phyloP scores from a whole-genome alignment of 345 rosid species.

The Murraya paniculata region DNA sequence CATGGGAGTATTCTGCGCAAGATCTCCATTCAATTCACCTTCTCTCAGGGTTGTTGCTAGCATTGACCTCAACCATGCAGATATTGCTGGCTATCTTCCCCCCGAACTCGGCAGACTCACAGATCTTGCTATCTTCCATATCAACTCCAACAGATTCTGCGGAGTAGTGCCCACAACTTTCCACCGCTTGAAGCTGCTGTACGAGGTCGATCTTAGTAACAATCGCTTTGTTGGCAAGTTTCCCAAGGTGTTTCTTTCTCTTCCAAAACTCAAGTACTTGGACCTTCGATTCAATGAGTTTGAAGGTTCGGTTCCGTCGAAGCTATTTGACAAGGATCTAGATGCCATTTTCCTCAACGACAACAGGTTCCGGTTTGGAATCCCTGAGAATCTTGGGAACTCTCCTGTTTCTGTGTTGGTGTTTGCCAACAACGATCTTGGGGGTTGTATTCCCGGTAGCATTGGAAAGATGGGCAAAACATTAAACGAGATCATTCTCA shows the following conservation, averaged over 20 bases:
- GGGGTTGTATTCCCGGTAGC: constrained; percentile 73
- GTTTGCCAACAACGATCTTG: constrained; percentile 66
- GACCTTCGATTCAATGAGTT: constrained; percentile 81
- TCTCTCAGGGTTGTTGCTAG: constrained; percentile 54
- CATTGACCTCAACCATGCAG: constrained; percentile 72
- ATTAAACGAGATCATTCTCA: constrained; percentile 62
- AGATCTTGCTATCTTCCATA: constrained; percentile 68
- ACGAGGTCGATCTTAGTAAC: constrained; percentile 74
- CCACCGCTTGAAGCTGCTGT: constrained; percentile 49
- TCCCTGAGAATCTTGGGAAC: constrained; percentile 64
- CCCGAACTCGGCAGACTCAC: constrained; percentile 57
- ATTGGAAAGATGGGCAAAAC: constrained; percentile 71
- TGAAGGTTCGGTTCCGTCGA: constrained; percentile 60
- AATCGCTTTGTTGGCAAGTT: constrained; percentile 73
- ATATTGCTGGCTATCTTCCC: constrained; percentile 69
- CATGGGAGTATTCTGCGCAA: constrained; percentile 57
- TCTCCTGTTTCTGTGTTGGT: constrained; percentile 73
- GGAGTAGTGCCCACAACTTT: constrained; percentile 58
- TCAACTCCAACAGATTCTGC: constrained; percentile 74
- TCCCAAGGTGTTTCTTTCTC: constrained; percentile 50
- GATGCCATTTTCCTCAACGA: constrained; percentile 69
- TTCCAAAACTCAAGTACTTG: constrained; percentile 59
- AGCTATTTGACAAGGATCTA: constrained; percentile 54
- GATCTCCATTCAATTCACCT: constrained; percentile 25
- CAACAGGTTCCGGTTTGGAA: constrained; percentile 59